Evolutionary conservation across 805 yeast genomes (phyloP).

Genomic region (Candida suzukii): DNA sequence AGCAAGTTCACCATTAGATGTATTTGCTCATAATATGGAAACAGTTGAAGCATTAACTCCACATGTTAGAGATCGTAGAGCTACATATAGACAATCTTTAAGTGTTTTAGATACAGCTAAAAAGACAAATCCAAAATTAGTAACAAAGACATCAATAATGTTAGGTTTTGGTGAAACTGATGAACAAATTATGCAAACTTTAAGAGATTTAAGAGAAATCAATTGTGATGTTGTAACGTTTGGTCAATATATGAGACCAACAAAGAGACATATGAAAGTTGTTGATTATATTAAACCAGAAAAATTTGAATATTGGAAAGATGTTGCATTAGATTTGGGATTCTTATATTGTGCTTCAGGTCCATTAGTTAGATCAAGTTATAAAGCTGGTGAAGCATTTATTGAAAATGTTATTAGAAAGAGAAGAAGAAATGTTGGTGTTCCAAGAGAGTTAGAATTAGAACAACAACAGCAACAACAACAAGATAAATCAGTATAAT

Average conservation of each 20-base stretch:
- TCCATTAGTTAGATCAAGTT: conserved; percentile 92
- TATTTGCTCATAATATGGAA: conserved; percentile 94
- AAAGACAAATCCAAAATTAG: conserved; percentile 58
- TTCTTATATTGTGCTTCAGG: conserved; percentile 96
- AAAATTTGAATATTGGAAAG: conserved; percentile 90
- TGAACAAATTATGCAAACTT: conserved; percentile 72
- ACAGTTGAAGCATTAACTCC: conserved; percentile 96
- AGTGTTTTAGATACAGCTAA: conserved; percentile 78
- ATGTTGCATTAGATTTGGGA: conserved; percentile 79
- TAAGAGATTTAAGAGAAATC: conserved; percentile 67
- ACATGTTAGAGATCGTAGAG: conserved; percentile 91
- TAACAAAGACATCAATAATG: conserved; percentile 94
- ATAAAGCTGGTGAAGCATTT: conserved; percentile 97
- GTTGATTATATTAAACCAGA: conserved; percentile 93
- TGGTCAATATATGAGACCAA: conserved; percentile 99
- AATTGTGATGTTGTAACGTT: conserved; percentile 93
- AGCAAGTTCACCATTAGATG: conserved; percentile 87
- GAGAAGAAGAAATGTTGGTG: conserved; percentile 43
- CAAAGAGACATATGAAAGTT: conserved; percentile 97
- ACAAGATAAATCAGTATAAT: conserved; percentile 5
- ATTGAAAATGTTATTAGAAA: conserved; percentile 88
- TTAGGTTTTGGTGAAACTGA: conserved; percentile 95
- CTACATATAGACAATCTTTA: conserved; percentile 86
- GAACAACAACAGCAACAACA: neutral
- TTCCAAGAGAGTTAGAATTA: conserved; percentile 22